Evolutionary conservation across 2,329 filamentous ascomycete species (phyloP).

Genomic region (Neofusicoccum parvum): DNA sequence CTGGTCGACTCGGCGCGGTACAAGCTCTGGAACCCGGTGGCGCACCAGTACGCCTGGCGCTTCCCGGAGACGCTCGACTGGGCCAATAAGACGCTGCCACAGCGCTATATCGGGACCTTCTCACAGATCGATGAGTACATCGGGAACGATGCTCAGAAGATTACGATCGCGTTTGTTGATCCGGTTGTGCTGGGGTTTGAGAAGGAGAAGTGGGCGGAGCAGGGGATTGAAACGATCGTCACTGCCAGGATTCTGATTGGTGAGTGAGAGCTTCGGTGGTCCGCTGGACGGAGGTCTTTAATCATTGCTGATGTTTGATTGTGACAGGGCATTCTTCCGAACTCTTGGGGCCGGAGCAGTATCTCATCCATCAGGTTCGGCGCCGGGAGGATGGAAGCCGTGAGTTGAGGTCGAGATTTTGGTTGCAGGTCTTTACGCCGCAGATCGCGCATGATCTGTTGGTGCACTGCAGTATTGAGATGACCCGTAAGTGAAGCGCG

Average conservation of each 20-base stretch:
- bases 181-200: background rate
- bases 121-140: constrained; percentile 17
- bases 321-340: background rate
- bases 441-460: constrained; percentile 1
- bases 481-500: background rate
- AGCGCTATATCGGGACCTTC: background rate
- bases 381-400: background rate
- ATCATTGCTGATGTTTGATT: background rate
- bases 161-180: constrained; percentile 10
- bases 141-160: background rate
- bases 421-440: background rate
- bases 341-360: background rate
- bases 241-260: background rate
- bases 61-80: background rate
- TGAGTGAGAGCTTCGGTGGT: background rate
- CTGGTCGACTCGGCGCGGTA: constrained; percentile 2
- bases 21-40: constrained; percentile 12
- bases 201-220: background rate
- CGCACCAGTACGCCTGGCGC: constrained; percentile 14
- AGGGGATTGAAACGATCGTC: constrained; percentile 4
- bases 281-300: background rate
- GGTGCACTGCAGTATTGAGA: constrained; percentile 11
- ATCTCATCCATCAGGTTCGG: background rate
- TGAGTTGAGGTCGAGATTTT: constrained; percentile 1
- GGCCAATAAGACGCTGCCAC: background rate